These are phyloP conservation scores for Nadsonia commutata DNA, from an alignment of 1,139 yeast genomes.

Conservation along the genomic window DNA sequence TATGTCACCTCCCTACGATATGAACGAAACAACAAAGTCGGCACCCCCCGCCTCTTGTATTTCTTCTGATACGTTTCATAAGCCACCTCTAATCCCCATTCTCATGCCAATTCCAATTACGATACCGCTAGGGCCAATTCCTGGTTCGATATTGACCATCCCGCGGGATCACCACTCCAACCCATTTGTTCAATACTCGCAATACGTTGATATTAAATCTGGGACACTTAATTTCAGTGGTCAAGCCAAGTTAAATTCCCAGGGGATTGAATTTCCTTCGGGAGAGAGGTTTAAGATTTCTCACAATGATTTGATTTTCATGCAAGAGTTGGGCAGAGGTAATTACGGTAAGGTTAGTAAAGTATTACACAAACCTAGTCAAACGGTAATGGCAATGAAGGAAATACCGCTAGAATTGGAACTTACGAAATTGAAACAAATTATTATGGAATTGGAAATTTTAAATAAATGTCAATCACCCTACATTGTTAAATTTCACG, in stretches of 20 bases:
- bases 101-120: not conserved
- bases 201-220: constrained; percentile 78
- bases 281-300: constrained; percentile 83
- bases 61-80: not conserved
- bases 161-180: not conserved
- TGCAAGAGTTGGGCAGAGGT: constrained; percentile 86
- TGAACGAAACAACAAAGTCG: not conserved
- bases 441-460: constrained; percentile 88
- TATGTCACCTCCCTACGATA: constrained; percentile 1
- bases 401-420: constrained; percentile 87
- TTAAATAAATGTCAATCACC: constrained; percentile 78
- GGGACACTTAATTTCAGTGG: constrained; percentile 89
- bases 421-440: constrained; percentile 81
- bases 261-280: constrained; percentile 79
- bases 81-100: not conserved
- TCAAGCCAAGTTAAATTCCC: constrained; percentile 79
- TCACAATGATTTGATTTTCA: constrained; percentile 66
- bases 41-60: not conserved
- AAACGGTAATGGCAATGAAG: constrained; percentile 91
- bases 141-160: not conserved
- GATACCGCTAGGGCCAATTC: not conserved
- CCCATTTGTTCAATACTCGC: constrained; percentile 63
- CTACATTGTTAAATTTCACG: constrained; percentile 86
- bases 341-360: constrained; percentile 92
- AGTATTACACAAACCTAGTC: constrained; percentile 88